Evolutionary conservation across 257 asterid species (phyloP), one percentile per base, ranked within the genome.

Genomic region (Nicotiana tabacum): DNA sequence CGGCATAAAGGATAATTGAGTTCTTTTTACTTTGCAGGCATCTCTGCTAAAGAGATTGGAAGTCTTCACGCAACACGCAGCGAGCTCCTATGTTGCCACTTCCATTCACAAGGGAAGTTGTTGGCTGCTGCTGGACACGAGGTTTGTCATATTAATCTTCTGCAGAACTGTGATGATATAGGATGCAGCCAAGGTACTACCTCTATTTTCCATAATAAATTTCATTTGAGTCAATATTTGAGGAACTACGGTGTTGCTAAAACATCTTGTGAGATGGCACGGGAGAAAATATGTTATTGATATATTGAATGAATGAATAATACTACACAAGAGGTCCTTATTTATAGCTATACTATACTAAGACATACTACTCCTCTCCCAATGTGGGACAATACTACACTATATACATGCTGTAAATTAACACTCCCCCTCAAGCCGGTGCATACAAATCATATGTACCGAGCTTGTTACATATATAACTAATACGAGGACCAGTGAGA

Each of bases 51-150:
- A 69, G 77, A 69, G 74, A 9, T 70, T 37, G 57, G 67, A 60
- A 81, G 85, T 80, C 64, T 88, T 77, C 85, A 72, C 46, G 84
- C 87, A 24, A 85, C 87, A 39, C 51, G 46, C 6, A 85, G 80
- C 90, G 88, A 89, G 87, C 85, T 91, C 56, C 81, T 81, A 10
- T 85, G 90, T 68, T 91, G 93, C 77, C 88, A 89, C 85, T 90
- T 91, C 77, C 84, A 91, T 69, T 60, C 88, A 39, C 32, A 77
- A 11, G 90, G 91, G 62, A 84, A 79, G 82, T 86, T 84, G 67
- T 84, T 91, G 62, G 93, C 89, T 78, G 82, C 88, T 83, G 95
- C 90, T 56, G 95, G 95, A 43, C 89, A 89, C 79, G 91, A 86
- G 83, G 51, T 86, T 90, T 29, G 94, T 87, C 92, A 48, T 88